phyloP scores from a whole-genome alignment of 2,329 filamentous ascomycete species.

The Ambrosiella beaveri region DNA sequence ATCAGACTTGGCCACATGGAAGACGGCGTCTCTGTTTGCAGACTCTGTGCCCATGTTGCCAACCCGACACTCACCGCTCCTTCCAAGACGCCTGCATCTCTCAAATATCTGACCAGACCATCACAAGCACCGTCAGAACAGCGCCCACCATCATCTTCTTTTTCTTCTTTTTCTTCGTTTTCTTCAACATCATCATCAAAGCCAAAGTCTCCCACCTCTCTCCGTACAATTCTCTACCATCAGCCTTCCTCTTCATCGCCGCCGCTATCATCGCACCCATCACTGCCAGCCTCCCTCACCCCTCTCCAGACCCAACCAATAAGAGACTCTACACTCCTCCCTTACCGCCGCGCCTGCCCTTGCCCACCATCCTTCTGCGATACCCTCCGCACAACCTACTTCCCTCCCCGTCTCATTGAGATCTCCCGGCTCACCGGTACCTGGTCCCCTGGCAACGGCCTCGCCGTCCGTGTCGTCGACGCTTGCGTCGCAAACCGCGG shows the following conservation, averaged over 20 bases:
- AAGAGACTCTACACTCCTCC: neutral
- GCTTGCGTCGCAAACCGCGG: neutral
- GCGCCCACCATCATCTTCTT: neutral
- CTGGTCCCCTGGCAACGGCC: constrained; percentile 1
- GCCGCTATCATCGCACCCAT: neutral
- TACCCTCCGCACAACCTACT: neutral
- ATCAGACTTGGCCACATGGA: neutral
- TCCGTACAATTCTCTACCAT: neutral
- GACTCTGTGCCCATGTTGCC: neutral
- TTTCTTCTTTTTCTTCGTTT: neutral
- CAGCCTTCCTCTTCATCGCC: neutral
- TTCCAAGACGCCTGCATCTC: too few relatives aligned
- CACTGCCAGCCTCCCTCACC: neutral
- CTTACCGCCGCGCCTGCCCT: constrained; percentile 1
- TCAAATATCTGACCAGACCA: too few relatives aligned
- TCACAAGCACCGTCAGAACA: too few relatives aligned
- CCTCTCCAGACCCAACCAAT: neutral
- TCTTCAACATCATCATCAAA: neutral
- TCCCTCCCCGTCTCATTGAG: constrained; percentile 3
- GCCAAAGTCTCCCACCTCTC: neutral
- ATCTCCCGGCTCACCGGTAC: constrained; percentile 4
- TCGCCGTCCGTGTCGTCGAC: constrained; percentile 5
- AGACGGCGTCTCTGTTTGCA: neutral
- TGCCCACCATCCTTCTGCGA: neutral
- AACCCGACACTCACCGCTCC: too few relatives aligned